Evolutionary conservation across 176 grass and related monocot species (phyloP), one percentile per base, ranked within the genome.

Genomic region (Saccharum spontaneum): DNA sequence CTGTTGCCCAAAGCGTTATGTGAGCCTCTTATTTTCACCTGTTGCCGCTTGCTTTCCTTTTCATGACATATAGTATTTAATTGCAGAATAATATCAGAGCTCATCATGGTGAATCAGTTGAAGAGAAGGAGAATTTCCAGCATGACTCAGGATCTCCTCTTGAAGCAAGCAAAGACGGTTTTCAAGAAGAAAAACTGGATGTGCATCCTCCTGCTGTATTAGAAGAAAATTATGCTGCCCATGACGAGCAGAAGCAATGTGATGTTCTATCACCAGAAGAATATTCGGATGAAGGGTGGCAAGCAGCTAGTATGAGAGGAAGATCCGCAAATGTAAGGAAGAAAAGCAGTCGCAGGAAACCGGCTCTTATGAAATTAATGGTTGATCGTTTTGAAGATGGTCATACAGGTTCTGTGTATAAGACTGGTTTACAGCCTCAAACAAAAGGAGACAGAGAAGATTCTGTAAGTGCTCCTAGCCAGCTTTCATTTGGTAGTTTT

Each of bases 241-340:
- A 85, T 77, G 45, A 88, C 48, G 90, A 90, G 67, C 76, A 87
- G 62, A 86, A 81, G 82, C 86, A 92, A 43, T 39, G 18, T 8
- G 88, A 87, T 61, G 59, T 82, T 83, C 69, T 94, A 68, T 96
- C 88, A 64, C 87, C 97, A 84, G 90, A 92, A 85, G 94, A 99
- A 87, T 96, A 92, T 87, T 92, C 97, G 82, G 94, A 99, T 87
- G 97, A 97, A 83, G 94, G 97, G 40, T 99, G 97, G 97, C 97
- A 99, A 88, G 92, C 89, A 80, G 94, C 97, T 73, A 90, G 12
- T 66, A 92, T 92, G 75, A 95, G 85, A 89, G 93, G 91, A 54
- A 80, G 92, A 26, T 91, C 86, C 59, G 84, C 86, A 67, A 91
- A 92, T 70, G 86, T 67, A 24, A 88, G 83, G n/a, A 89, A 79